Base-by-base conservation (phyloP, 208 protist species). In the Strigomonas culicis region DNA sequence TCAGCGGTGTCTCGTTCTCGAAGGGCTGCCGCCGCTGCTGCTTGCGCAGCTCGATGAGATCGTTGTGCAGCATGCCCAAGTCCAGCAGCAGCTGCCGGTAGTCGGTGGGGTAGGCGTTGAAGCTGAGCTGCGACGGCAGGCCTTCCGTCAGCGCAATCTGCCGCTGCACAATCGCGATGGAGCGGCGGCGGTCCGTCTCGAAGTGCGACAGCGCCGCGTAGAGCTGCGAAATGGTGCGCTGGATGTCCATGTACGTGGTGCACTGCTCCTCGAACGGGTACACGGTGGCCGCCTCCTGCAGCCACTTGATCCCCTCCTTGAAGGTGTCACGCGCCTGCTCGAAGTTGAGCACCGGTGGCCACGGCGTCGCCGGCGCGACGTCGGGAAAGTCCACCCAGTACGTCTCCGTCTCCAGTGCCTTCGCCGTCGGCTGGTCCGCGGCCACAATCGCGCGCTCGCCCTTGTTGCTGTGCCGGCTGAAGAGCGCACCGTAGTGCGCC, bases 21-120 rank as follows among this genome's bases (percentile, higher is more conserved):
- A 7, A 8, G 11, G 70, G 69, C 6, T 77, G 50, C 46, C 72
- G 69, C 39, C 78, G 79, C 68, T 97, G 91, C 71, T 77, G 70
- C 22, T 75, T 66, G 19, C 86, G 80, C 46, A 97, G 68, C 17
- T 80, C 74, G 27, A 88, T 28, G 36, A 92, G 71, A 31, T 92
- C 85, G 51, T 90, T 78, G 58, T 86, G 75, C 39, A 95, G 79
- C 17, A 52, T 59, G 17, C 90, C 92, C 7, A 95, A 68, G 55
- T 97, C 93, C 73, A 88, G 92, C 4, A 92, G 65, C 24, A 97
- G 69, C 68, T 96, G 86, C 2, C 90, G 78, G 56, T 92, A 61
- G 27, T 92, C 72, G 19, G 79, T 84, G 0, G 85, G 79, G 69
- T 97, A 97, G 1, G 88, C 82, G 43, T 95, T 92, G 75, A 92